Percentiles rank a stretch among this genome's conserved stretches.
Conservation (phyloP, 2,329 filamentous ascomycete species). For the Ramularia collo-cygni region DNA sequence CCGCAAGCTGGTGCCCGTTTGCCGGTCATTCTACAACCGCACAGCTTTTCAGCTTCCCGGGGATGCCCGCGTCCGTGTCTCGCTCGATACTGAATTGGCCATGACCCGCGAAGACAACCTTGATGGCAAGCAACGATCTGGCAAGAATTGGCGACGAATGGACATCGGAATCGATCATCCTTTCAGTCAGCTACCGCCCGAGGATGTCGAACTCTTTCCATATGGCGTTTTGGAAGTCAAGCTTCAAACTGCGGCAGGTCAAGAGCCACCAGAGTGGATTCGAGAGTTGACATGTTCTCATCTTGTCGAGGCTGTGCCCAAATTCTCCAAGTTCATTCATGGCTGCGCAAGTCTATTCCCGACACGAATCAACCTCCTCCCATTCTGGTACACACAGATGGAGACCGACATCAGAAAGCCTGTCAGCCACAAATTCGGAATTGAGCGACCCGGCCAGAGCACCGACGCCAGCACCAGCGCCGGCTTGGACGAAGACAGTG, state of each 20-base stretch:
- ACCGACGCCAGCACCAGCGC: constrained; percentile 71
- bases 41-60: constrained; percentile 96
- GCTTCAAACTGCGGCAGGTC: constrained; percentile 89
- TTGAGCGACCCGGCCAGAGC: constrained; percentile 69
- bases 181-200: constrained; percentile 77
- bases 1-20: constrained; percentile 80
- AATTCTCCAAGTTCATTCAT: constrained; percentile 99
- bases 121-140: constrained; percentile 67
- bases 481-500: constrained; percentile 68
- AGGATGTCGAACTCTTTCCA: constrained; percentile 85
- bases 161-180: constrained; percentile 96
- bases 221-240: constrained; percentile 97
- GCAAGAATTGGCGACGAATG: constrained; percentile 91
- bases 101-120: constrained; percentile 95
- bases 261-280: constrained; percentile 95
- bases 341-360: constrained; percentile 85
- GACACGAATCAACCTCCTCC: constrained; percentile 76
- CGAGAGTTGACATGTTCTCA: constrained; percentile 87
- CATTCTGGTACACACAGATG: constrained; percentile 99
- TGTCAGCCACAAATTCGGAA: constrained; percentile 79
- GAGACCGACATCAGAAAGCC: constrained; percentile 95
- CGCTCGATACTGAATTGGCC: constrained; percentile 88
- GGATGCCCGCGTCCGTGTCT: constrained; percentile 92
- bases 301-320: constrained; percentile 95
- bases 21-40: constrained; percentile 94